Percentiles rank a stretch among this genome's conserved stretches.
phyloP scores from a whole-genome alignment of 2,329 filamentous ascomycete genomes.

The Paramyrothecium sp. region DNA sequence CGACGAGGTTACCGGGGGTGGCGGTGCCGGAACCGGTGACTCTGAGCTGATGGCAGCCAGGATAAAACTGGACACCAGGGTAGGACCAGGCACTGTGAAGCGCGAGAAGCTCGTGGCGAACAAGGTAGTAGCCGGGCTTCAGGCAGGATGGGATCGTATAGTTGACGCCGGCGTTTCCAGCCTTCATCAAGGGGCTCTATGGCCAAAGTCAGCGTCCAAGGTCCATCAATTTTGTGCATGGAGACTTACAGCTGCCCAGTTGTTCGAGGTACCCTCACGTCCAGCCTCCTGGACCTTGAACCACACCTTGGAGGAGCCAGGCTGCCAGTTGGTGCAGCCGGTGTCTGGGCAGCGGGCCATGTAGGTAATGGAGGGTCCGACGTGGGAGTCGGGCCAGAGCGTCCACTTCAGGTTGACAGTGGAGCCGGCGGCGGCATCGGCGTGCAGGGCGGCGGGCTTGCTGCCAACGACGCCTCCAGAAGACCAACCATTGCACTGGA shows the following conservation, averaged over 20 bases:
- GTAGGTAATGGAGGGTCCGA: slow-evolving; percentile 57
- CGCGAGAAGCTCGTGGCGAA: slow-evolving; percentile 57
- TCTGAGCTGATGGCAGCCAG: slow-evolving; percentile 56
- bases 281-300: slow-evolving; percentile 54
- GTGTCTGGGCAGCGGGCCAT: slow-evolving; percentile 56
- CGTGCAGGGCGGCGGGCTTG: slow-evolving; percentile 51
- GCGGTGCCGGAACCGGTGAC: slow-evolving; percentile 48
- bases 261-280: slow-evolving; percentile 46
- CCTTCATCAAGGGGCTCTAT: slow-evolving; percentile 42
- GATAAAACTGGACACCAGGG: slow-evolving; percentile 57
- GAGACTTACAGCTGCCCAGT: slow-evolving; percentile 40
- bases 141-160: slow-evolving; percentile 57
- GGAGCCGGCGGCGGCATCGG: slow-evolving; percentile 50
- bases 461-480: slow-evolving; percentile 47
- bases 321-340: slow-evolving; percentile 48
- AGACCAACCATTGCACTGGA: slow-evolving; percentile 55
- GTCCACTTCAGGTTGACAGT: slow-evolving; percentile 56
- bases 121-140: slow-evolving; percentile 53
- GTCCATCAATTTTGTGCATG: background rate
- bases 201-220: background rate
- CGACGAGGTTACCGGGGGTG: slow-evolving; percentile 39
- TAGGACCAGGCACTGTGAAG: slow-evolving; percentile 47
- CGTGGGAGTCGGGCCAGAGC: slow-evolving; percentile 46
- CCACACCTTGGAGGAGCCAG: slow-evolving; percentile 49
- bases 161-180: slow-evolving; percentile 37